Evolutionary conservation across 202 grass and related monocot genomes (phyloP), one percentile per base, ranked within the genome.

Genomic region (Carex sylvatica): DNA sequence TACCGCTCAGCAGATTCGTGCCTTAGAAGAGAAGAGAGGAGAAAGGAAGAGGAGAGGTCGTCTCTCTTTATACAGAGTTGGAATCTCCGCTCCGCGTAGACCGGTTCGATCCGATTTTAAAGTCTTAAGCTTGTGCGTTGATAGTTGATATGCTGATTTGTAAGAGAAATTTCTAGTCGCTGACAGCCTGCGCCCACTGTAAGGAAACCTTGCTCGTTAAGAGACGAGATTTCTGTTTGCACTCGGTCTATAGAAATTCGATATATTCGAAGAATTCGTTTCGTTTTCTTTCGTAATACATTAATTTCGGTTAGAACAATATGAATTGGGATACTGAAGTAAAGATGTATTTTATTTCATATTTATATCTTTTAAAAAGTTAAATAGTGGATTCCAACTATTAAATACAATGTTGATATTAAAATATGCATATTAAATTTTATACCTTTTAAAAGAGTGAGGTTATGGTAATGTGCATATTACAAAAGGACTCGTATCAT

Each of bases 1-100:
- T 69, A 49, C 46, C 11, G 61, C 80, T 24, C 24, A 80, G 44
- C 24, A 80, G 78, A 80, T 63, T 64, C 23, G 51, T 54, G 80
- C 42, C 35, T 82, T 52, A 9, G 1, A 58, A 9, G 36, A 40
- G 78, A 44, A 22, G 59, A 36, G 33, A 60, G 7, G 40, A 68
- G 78, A 80, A 6, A 22, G 15, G 20, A 8, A 61, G 12, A 7
- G 7, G 60, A 36, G 19, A 26, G 38, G 38, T 36, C 30, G 75
- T 65, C 12, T 64, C 22, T 18, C 52, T 77, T 77, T 64, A 81
- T 64, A 64, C 59, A 49, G 61, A 6, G n/a, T 49, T 63, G 58
- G 38, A 46, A 47, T 44, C 0, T 62, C 24, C 11, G 13, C 38
- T 35, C n/a, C 31, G 28, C 18, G 12, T 35, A 64, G 78, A 80